These are phyloP conservation scores for Chalaropsis ovoidea DNA, from an alignment of 2,329 filamentous ascomycete genomes.

Conservation along the genomic window DNA sequence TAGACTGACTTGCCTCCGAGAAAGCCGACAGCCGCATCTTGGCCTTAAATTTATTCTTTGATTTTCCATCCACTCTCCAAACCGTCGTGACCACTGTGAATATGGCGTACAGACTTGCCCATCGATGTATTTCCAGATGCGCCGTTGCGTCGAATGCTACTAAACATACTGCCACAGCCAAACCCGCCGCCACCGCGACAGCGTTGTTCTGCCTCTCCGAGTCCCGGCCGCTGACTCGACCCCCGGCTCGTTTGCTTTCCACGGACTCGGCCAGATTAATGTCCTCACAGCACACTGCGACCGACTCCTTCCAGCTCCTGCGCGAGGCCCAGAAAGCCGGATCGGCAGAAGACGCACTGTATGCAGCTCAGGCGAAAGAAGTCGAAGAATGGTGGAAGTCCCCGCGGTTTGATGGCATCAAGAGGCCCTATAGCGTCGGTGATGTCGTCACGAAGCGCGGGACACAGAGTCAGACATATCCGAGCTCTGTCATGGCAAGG, in stretches of 20 bases:
- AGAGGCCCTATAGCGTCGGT: conserved; percentile 77
- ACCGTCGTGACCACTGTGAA: not conserved
- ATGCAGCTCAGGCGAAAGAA: conserved; percentile 70
- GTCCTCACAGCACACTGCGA: conserved; percentile 34
- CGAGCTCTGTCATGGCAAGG: conserved; percentile 86
- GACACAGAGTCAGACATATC: conserved; percentile 74
- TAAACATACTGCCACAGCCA: not conserved
- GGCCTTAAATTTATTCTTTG: not conserved
- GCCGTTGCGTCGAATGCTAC: not conserved
- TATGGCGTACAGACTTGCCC: conserved; percentile 1
- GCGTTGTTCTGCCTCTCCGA: not conserved
- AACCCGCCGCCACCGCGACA: not conserved
- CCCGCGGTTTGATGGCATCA: conserved; percentile 78
- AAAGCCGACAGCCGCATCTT: not conserved
- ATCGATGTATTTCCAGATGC: not conserved
- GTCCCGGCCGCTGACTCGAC: not conserved
- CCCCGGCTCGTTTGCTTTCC: not conserved
- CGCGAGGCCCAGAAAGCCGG: conserved; percentile 68
- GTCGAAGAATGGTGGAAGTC: conserved; percentile 86
- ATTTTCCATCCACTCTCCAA: too few species aligned
- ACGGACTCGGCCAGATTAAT: conserved; percentile 21
- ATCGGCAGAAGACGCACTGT: conserved; percentile 71
- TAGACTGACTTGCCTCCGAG: not conserved
- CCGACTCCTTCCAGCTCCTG: conserved; percentile 78
- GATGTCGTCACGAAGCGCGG: conserved; percentile 92